These are phyloP conservation scores for Lagenaria siceraria DNA, from an alignment of 306 rosid species.

Conservation along the genomic window DNA sequence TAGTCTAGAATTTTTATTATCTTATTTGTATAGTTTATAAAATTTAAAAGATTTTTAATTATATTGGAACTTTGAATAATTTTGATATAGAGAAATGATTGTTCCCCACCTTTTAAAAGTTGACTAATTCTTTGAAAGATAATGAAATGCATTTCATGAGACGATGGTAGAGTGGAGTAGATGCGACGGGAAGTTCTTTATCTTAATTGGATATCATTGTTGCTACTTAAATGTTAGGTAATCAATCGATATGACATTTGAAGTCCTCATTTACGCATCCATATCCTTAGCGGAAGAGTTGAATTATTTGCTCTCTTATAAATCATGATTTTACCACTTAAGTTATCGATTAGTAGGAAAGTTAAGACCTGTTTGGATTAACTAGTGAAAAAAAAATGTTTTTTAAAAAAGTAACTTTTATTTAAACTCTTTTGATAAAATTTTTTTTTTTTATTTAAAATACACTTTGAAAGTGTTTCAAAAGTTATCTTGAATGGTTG, in stretches of 20 bases:
- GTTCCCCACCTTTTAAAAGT: background rate
- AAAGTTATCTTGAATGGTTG: no score
- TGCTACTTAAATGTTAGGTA: background rate
- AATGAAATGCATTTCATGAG: background rate
- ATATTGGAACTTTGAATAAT: no score
- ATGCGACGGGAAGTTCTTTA: background rate
- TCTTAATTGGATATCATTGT: background rate
- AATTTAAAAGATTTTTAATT: no score
- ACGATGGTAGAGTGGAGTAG: background rate
- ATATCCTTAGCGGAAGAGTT: background rate
- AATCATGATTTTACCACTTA: background rate
- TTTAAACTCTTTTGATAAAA: no score
- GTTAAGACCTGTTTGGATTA: no score
- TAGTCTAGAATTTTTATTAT: no score
- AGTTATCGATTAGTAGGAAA: background rate
- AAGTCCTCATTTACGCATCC: background rate
- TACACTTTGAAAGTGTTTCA: no score
- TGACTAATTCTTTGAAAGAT: background rate
- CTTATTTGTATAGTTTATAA: no score
- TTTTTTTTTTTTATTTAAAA: no score
- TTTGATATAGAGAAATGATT: no score
- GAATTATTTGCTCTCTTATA: background rate
- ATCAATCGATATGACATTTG: background rate
- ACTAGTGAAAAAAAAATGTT: no score
- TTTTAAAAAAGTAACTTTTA: no score